phyloP scores from a whole-genome alignment of 345 rosid genomes.

The Eucalyptus tenuipes region DNA sequence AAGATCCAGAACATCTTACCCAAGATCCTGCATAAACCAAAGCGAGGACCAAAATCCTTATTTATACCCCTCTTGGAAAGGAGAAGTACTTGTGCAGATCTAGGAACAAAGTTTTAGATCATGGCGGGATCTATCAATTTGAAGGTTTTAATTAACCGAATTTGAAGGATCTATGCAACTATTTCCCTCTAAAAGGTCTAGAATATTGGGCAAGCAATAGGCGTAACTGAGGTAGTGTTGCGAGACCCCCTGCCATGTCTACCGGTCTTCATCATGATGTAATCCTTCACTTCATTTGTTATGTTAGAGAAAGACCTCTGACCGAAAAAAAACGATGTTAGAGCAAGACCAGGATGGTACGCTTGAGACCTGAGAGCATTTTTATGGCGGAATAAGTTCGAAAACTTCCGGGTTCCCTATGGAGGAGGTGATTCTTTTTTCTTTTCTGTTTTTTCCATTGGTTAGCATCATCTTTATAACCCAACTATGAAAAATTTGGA shows the following conservation, averaged over 20 bases:
- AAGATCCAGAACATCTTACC: constrained; percentile 1
- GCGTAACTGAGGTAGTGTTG: background rate
- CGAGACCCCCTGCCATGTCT: background rate
- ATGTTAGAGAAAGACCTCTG: background rate
- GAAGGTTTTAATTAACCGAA: background rate
- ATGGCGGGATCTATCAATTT: background rate
- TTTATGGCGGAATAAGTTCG: background rate
- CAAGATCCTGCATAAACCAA: background rate
- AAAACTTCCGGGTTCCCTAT: background rate
- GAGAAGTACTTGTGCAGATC: background rate
- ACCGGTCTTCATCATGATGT: background rate
- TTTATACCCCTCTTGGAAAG: background rate
- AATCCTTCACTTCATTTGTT: background rate
- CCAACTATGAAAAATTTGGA: background rate
- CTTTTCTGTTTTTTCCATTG: background rate
- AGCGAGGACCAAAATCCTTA: background rate
- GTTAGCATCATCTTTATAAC: background rate
- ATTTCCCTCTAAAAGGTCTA: background rate
- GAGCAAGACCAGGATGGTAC: background rate
- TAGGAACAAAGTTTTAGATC: background rate
- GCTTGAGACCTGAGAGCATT: background rate
- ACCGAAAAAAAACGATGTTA: background rate
- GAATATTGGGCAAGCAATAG: background rate
- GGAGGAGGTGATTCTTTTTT: background rate
- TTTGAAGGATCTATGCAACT: background rate